Evolutionary conservation across 768 basidiomycete species (phyloP), one percentile per base, ranked within the genome.

Genomic region (Lactarius indigo): DNA sequence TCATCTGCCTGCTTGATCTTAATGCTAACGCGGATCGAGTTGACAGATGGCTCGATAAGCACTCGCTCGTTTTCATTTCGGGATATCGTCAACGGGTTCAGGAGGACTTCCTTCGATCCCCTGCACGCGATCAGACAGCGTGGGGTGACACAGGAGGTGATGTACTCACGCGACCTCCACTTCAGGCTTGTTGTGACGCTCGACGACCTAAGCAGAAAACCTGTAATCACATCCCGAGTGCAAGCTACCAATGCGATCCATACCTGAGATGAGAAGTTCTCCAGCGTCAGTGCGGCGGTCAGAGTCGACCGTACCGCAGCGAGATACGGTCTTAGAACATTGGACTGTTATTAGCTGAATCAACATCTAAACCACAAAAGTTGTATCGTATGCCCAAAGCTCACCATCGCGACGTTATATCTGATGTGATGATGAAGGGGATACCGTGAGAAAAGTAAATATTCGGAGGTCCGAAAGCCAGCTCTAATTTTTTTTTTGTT

Each of bases 1-100:
- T 99, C 97, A 78, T 99, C 97, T 39, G 97, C 95, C 76, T 99
- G 97, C 77, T 99, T 99, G 76, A 99, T 98, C 82, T 90, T 94
- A 80, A 99, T 98, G 78, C 91, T 94, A 65, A 99, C 83, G 50
- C 97, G 89, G 76, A 98, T 92, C 1, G 95, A 96, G 80, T 99
- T 99, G 79, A 98, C 87, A 2, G 94, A 95, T 2, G 97, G 91
- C 77, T 99, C 97, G 79, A 99, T 94, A 72, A 99, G 81, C 72
- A 98, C 97, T 67, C 92, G 89, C 76, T 99, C 97, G 73, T 95
- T 92, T 80, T 98, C 95, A 76, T 97, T 98, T 72, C 97, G 89
- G 13, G 96, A 96, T 79, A 98, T 98, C 47, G 87, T 88, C 54
- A 98, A 82, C 18, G 97, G 92, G 73, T 94, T 96, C 63, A 98